Base-by-base conservation (phyloP, 441 rosid species). In the Bruguiera hainesii region DNA sequence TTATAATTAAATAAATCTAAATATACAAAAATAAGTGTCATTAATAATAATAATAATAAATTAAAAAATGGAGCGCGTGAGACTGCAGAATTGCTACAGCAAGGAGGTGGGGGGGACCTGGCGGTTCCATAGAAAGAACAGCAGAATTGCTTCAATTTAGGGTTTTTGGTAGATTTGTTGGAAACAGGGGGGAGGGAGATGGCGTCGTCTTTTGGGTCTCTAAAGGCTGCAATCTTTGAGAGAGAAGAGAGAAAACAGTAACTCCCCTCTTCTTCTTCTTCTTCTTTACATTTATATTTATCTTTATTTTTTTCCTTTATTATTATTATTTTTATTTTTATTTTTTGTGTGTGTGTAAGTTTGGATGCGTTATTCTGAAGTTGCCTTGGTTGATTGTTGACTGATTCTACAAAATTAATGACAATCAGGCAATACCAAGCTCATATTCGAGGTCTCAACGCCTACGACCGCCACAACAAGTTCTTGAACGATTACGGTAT, bases 241-340 rank as follows among this genome's bases (percentile, higher is more conserved):
- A 76, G 80, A 76, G 95, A 91, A 84, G 96, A 89, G 75, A 82
- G 83, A 63, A 91, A 91, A 65, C 95, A 83, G 93, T 91, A 73
- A 51, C 61, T 67, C 61, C 61, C 46, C 28, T 26, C 18, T 15
- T 26, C 26, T 20, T 28, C 3, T 16, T 16, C 6, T 26, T 21
- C 53, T 6, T 46, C 15, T 6, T 49, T 18, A 5, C 25, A 23
- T 59, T n/a, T 19, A 19, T 1, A 59, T 35, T 30, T 9, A 28
- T 50, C 13, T 3, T 30, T 51, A 29, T 23, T 63, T 31, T 63
- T 7, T 35, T 1, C 13, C 19, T 57, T 21, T 28, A 57, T 20
- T 56, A 13, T 5, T 64, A 26, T 26, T 26, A 26, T 26, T 25
- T 1, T 25, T 25, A 25, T 26, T 26, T 1, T 26, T 26, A 20